These are phyloP conservation scores for Trichoderma endophyticum DNA, from an alignment of 2,329 filamentous ascomycete genomes.

Conservation along the genomic window DNA sequence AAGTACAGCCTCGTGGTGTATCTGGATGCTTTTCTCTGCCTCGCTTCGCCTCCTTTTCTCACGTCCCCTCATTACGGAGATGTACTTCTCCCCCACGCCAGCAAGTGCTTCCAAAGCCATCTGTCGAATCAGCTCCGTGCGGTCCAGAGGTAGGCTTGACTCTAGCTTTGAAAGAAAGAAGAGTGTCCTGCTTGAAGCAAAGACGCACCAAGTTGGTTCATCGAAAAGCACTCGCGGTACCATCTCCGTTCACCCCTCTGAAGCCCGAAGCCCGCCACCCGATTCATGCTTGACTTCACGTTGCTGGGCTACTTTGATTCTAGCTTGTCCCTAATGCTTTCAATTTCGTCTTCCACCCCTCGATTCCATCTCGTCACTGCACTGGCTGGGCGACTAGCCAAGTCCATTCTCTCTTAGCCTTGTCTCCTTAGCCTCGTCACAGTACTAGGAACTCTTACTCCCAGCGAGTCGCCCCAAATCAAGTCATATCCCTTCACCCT, in stretches of 20 bases:
- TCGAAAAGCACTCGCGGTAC: neutral
- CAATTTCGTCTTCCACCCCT: neutral
- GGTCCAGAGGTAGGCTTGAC: neutral
- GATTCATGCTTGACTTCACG: neutral
- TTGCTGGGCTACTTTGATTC: neutral
- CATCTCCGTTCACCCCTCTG: neutral
- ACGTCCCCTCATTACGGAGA: neutral
- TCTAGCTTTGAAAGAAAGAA: neutral
- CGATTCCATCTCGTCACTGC: neutral
- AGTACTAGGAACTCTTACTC: neutral
- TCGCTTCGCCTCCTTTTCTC: neutral
- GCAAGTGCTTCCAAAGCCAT: neutral
- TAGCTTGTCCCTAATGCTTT: neutral
- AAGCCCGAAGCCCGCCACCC: neutral
- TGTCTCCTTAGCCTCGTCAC: neutral
- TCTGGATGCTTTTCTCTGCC: neutral
- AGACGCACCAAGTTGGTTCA: neutral
- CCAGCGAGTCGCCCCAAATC: neutral
- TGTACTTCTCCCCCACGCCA: neutral
- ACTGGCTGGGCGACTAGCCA: neutral
- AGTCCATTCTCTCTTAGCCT: conserved; percentile 1
- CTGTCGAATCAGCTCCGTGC: no score
- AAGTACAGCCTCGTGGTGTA: neutral
- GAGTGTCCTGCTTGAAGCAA: neutral
- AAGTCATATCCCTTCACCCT: neutral